Evolutionary conservation across 1,284 basidiomycete genomes (phyloP), one percentile per base, ranked within the genome.

Genomic region (Coriolopsis trogii): DNA sequence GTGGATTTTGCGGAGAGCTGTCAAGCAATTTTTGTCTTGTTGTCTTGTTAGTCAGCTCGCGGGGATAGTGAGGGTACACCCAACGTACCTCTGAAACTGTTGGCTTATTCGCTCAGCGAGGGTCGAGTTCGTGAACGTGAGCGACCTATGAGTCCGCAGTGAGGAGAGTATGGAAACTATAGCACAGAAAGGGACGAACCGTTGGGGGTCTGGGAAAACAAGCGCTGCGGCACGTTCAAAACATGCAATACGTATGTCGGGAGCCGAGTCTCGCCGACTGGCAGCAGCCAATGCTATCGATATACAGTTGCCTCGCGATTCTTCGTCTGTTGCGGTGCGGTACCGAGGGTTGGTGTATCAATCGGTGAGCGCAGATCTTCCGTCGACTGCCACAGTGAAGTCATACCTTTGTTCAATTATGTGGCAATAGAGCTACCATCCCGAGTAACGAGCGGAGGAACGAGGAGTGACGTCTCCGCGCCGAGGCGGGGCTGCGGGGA

Each of bases 371-470:
- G 41, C 28, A 44, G 30, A 53, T 59, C 53, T 8, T 30, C 28
- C 24, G 41, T 18, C 12, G 21, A 18, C 13, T 23, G 41, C 33
- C 21, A 23, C 25, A 15, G 53, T 51, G 46, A 46, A 53, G 57
- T 51, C 53, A 47, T 53, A 59, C 57, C 54, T 59, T 30, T 30
- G 30, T 33, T 56, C 49, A 28, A 24, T 37, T 26, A 20, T 28
- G 29, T 34, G 20, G 13, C n/a, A 20, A 26, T 30, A 26, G 34
- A 39, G 23, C 33, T 26, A 48, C 41, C 50, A 45, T 51, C 44
- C 57, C 53, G 51, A 50, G 48, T 46, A 49, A 43, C 37, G n/a
- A 41, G 34, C 48, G 53, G 51, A 38, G 25, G 38, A 46, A 53
- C 37, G 42, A 34, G 42, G 45, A 45, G 36, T 33, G 25, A 45